Evolutionary conservation across 495 filamentous ascomycete species (phyloP), one percentile per base, ranked within the genome.

Genomic region (Lasiosphaeria miniovina): DNA sequence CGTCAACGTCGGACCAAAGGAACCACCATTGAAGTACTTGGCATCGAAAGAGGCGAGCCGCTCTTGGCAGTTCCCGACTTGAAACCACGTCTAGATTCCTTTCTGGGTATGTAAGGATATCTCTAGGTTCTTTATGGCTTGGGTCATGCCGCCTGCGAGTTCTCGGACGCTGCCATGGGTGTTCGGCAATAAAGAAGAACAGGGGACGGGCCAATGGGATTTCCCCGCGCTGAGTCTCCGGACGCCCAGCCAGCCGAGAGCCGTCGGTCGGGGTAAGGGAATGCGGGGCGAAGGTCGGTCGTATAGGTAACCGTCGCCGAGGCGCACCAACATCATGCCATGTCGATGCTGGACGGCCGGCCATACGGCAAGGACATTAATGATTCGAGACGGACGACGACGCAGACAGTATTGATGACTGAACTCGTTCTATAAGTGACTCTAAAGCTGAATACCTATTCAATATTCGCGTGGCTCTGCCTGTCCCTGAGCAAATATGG

Each of bases 221-320:
- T 31, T 48, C 43, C 57, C 57, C 15, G 17, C 17, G 50, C 9
- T 54, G 33, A 35, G 11, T 14, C n/a, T 31, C 49, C 49, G 38
- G 52, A 40, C 11, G 52, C 14, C 48, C 50, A 52, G 31, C 50
- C 32, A 10, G 24, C 24, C 24, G 24, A 24, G 24, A 24, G 24
- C 24, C 24, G 24, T 24, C 24, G 24, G 49, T 59, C 58, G 58
- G 58, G 58, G 58, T 55, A 60, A 43, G 24, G 49, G 15, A 55
- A 60, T 54, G 51, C 51, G 51, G 58, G 58, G 58, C 24, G 24
- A 24, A 24, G 24, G 24, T 24, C 24, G 24, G 24, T 24, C 24
- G 2, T 2, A 24, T 24, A 24, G 24, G 24, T 24, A 24, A 24
- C 24, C 24, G 24, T 24, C 24, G 24, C 24, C 24, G 24, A 24